phyloP scores from a whole-genome alignment of 2,329 filamentous ascomycete genomes.

The Exophiala xenobiotica region DNA sequence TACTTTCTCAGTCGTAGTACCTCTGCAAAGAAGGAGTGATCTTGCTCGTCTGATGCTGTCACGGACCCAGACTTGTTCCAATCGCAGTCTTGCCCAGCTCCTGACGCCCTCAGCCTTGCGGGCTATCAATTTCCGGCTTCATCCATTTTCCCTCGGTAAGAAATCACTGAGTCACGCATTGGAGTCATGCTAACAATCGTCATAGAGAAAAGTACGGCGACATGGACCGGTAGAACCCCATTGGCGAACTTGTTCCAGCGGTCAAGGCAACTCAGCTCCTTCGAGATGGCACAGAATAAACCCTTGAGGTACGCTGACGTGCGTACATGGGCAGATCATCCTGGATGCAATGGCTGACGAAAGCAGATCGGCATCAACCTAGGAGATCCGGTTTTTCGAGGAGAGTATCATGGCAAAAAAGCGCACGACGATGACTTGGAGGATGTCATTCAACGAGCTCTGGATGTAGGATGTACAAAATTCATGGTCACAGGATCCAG shows the following conservation, averaged over 20 bases:
- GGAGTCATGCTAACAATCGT: neutral
- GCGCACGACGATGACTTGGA: constrained; percentile 47
- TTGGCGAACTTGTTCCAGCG: neutral
- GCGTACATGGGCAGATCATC: constrained; percentile 29
- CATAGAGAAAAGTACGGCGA: neutral
- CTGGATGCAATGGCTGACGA: constrained; percentile 5
- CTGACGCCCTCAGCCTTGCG: constrained; percentile 1
- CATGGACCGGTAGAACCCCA: constrained; percentile 1
- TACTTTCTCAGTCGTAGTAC: too few species aligned
- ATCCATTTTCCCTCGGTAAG: neutral
- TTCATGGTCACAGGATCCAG: constrained; percentile 93
- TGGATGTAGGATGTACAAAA: constrained; percentile 77
- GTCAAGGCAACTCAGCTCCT: constrained; percentile 1
- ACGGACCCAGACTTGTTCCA: constrained; percentile 7
- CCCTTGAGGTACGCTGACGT: constrained; percentile 49
- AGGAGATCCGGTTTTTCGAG: constrained; percentile 85
- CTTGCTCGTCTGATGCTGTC: constrained; percentile 12
- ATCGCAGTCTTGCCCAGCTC: neutral
- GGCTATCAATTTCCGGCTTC: neutral
- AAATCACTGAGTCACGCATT: constrained; percentile 1
- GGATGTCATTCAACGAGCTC: constrained; percentile 73
- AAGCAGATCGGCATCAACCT: constrained; percentile 85
- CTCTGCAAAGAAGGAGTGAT: too few species aligned
- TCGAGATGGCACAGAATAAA: constrained; percentile 37
- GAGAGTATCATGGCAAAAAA: constrained; percentile 77